Conservation (phyloP, 208 protist species). For the Acanthamoeba lenticulata region DNA sequence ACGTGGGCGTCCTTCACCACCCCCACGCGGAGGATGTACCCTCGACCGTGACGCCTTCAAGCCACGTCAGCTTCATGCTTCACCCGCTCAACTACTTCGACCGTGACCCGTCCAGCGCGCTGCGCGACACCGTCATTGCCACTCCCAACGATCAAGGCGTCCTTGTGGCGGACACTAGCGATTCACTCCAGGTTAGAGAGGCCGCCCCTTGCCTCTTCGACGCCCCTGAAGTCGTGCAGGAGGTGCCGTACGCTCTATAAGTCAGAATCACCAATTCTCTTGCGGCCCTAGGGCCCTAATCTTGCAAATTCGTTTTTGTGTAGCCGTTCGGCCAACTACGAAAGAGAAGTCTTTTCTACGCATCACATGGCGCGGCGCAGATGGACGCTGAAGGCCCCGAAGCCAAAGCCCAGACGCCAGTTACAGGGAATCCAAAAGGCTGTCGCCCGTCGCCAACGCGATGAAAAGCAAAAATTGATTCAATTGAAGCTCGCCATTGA, state of each 20-base stretch:
- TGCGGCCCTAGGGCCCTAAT: too few relatives aligned
- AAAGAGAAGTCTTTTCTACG: too few relatives aligned
- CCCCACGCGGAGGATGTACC: slow-evolving; percentile 2
- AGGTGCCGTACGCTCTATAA: background rate
- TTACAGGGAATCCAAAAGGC: background rate
- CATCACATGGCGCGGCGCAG: background rate
- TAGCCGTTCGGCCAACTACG: too few relatives aligned
- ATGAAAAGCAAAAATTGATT: background rate
- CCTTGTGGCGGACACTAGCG: background rate
- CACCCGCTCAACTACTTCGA: background rate
- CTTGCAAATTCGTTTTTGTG: too few relatives aligned
- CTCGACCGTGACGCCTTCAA: background rate
- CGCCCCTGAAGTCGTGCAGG: background rate
- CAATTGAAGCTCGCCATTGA: background rate
- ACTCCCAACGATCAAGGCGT: background rate
- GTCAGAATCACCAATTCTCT: too few relatives aligned
- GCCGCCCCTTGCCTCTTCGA: background rate
- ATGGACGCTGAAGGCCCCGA: background rate
- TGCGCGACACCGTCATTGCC: background rate
- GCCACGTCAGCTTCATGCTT: background rate
- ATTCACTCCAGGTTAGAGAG: background rate
- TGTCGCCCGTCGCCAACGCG: background rate
- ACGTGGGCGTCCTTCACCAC: background rate
- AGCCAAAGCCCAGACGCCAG: background rate
- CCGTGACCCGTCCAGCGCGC: background rate